Percentiles rank a stretch among this genome's conserved stretches.
These are phyloP conservation scores for Calycina herbarum DNA, from an alignment of 2,329 filamentous ascomycete genomes.

Conservation along the genomic window DNA sequence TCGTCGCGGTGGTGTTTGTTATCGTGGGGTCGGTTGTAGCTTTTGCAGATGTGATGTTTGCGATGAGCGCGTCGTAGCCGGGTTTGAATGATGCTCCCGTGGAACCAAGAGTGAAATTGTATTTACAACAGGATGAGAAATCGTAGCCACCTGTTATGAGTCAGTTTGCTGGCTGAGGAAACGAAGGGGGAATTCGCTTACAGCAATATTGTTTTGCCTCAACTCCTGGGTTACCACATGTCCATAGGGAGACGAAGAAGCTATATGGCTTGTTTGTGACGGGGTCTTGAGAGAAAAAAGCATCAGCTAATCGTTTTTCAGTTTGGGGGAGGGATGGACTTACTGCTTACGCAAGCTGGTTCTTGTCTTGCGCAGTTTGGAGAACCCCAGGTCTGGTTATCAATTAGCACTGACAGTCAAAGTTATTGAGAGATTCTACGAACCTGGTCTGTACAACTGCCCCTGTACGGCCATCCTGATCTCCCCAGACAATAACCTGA, in stretches of 20 bases:
- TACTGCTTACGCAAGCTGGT: slow-evolving; percentile 21
- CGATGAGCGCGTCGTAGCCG: slow-evolving; percentile 17
- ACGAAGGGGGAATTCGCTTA: background rate
- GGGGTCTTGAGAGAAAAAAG: slow-evolving; percentile 17
- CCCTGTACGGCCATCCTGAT: slow-evolving; percentile 24
- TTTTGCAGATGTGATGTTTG: background rate
- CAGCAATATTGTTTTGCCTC: slow-evolving; percentile 18
- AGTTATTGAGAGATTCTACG: background rate
- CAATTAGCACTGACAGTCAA: background rate
- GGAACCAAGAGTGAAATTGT: slow-evolving; percentile 14
- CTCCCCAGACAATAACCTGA: slow-evolving; percentile 24
- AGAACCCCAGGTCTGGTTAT: slow-evolving; percentile 17
- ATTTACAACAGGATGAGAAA: slow-evolving; percentile 19
- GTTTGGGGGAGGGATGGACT: background rate
- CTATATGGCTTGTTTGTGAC: slow-evolving; percentile 10
- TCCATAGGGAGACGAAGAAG: slow-evolving; percentile 16
- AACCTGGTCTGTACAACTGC: slow-evolving; percentile 23
- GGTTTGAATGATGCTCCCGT: slow-evolving; percentile 22
- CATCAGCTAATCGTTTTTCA: background rate
- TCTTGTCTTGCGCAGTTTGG: slow-evolving; percentile 20
- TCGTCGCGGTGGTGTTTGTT: slow-evolving; percentile 8
- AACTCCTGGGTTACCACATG: slow-evolving; percentile 16
- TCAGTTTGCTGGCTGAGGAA: background rate
- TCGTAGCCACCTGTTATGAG: slow-evolving; percentile 5
- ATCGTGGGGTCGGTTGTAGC: slow-evolving; percentile 13